Evolutionary conservation across 129 eudicot species (phyloP).

Genomic region (Helianthus annuus): HanXRQr2.0-SUNRISE NC_035433.2:132849877-132850376

Average conservation of each 20-base stretch:
- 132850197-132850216: slow-evolving; percentile 20
- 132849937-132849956: too few relatives aligned
- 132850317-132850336: slow-evolving; percentile 93
- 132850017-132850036: neutral
- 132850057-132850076: neutral
- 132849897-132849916: too few relatives aligned
- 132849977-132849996: too few relatives aligned
- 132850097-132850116: slow-evolving; percentile 26
- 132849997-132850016: neutral
- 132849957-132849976: too few relatives aligned
- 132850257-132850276: slow-evolving; percentile 90
- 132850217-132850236: slow-evolving; percentile 38
- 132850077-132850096: slow-evolving; percentile 26
- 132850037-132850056: neutral
- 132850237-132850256: slow-evolving; percentile 52
- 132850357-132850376: slow-evolving; percentile 97
- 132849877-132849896: too few relatives aligned
- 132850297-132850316: slow-evolving; percentile 99
- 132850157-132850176: slow-evolving; percentile 25
- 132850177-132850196: slow-evolving; percentile 9
- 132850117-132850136: slow-evolving; percentile 1
- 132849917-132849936: too few relatives aligned
- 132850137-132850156: slow-evolving; percentile 32
- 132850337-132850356: slow-evolving; percentile 94
- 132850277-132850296: slow-evolving; percentile 96